Conservation (phyloP, 371 early-diverging fungal genomes). For the Rhizopus delemar region DNA sequence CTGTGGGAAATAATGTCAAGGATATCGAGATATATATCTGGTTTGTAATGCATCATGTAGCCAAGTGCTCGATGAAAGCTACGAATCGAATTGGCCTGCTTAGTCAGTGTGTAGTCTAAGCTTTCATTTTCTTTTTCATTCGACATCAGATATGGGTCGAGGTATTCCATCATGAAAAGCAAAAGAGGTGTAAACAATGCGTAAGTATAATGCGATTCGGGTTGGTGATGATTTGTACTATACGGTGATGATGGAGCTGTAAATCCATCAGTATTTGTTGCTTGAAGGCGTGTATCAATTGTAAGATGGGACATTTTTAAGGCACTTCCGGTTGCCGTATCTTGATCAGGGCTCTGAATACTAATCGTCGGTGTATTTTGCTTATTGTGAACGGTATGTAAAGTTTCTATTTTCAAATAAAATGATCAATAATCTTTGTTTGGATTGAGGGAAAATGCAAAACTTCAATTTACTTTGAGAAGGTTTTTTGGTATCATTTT, state of each 20-base stretch:
- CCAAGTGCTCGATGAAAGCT: slow-evolving; percentile 56
- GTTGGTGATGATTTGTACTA: slow-evolving; percentile 18
- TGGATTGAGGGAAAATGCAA: background rate
- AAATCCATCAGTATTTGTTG: slow-evolving; percentile 6
- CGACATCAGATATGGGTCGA: slow-evolving; percentile 43
- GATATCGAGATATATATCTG: slow-evolving; percentile 56
- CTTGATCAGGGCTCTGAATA: slow-evolving; percentile 41
- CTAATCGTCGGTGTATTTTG: slow-evolving; percentile 42
- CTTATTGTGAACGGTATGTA: background rate
- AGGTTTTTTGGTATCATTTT: background rate
- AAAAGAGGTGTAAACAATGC: slow-evolving; percentile 48
- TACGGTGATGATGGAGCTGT: slow-evolving; percentile 15
- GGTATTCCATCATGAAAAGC: slow-evolving; percentile 48
- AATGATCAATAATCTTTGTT: slow-evolving; percentile 1
- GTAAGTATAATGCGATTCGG: slow-evolving; percentile 23
- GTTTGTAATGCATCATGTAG: slow-evolving; percentile 52
- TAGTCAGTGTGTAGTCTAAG: slow-evolving; percentile 24
- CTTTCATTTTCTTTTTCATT: slow-evolving; percentile 20
- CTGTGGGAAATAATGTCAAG: slow-evolving; percentile 55
- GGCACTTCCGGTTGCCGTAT: slow-evolving; percentile 10
- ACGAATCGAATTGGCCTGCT: slow-evolving; percentile 35
- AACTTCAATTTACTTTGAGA: background rate
- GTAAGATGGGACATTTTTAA: slow-evolving; percentile 39
- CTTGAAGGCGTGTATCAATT: slow-evolving; percentile 39
- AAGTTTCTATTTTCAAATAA: background rate